These are phyloP conservation scores for Picea abies DNA, from an alignment of 83 land plant genomes.

Conservation along the genomic window DNA sequence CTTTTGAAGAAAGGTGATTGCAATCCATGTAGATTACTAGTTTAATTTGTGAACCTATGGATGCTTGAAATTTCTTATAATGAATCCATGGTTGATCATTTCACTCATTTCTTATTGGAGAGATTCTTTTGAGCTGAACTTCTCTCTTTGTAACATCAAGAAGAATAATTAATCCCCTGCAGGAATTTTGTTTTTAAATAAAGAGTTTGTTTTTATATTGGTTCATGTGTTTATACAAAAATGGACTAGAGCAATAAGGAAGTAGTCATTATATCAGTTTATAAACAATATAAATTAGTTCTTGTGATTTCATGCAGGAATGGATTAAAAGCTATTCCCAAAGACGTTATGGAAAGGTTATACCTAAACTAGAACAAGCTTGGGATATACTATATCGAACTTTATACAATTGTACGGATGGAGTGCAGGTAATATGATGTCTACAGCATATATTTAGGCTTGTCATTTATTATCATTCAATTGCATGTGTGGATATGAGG, in stretches of 20 bases:
- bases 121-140: neutral
- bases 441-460: neutral
- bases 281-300: neutral
- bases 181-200: too few relatives aligned
- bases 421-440: slow-evolving; percentile 65
- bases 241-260: neutral
- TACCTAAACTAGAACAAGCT: slow-evolving; percentile 51
- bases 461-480: neutral
- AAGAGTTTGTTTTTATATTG: neutral
- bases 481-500: neutral
- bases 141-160: neutral
- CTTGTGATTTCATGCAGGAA: slow-evolving; percentile 42
- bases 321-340: slow-evolving; percentile 79
- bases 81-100: neutral
- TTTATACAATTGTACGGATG: slow-evolving; percentile 93
- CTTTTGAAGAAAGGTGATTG: neutral
- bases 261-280: neutral
- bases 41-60: neutral
- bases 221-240: neutral
- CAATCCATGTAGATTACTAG: neutral
- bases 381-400: slow-evolving; percentile 84
- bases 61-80: neutral
- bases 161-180: neutral
- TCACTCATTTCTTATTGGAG: neutral
- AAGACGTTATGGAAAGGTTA: slow-evolving; percentile 80